Conservation (phyloP, 495 filamentous ascomycete genomes). For the Choiromyces venosus region DNA sequence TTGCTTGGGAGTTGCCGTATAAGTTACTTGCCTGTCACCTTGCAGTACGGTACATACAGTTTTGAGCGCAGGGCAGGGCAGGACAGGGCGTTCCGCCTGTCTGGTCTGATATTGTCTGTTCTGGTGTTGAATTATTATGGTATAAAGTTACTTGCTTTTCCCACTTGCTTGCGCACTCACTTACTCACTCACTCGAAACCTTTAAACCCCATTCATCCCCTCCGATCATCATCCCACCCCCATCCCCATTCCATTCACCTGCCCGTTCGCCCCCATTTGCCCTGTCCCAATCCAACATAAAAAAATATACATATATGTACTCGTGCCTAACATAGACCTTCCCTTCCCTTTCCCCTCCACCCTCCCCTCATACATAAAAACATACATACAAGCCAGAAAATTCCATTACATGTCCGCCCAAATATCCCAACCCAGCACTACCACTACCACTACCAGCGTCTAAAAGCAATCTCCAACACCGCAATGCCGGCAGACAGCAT, state of each 20-base stretch:
- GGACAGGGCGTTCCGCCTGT: neutral
- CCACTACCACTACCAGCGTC: neutral
- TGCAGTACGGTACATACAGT: neutral
- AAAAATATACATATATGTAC: neutral
- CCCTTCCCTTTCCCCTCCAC: neutral
- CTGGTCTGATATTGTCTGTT: too few species aligned
- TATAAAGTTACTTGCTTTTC: neutral
- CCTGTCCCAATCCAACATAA: neutral
- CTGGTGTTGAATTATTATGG: neutral
- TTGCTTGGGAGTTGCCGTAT: too few species aligned
- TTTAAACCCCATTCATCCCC: neutral
- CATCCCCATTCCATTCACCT: neutral
- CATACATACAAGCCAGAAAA: neutral
- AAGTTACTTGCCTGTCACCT: too few species aligned
- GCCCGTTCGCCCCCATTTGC: neutral
- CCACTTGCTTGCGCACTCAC: neutral
- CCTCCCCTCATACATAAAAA: neutral
- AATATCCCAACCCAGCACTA: neutral
- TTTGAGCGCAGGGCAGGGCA: neutral
- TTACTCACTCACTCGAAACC: neutral
- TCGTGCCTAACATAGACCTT: neutral
- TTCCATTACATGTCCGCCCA: neutral
- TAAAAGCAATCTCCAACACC: neutral
- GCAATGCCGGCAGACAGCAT: constrained; percentile 10
- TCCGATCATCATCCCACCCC: neutral